Conservation (phyloP, 148 eudicot genomes). For the Diospyros lotus region DNA sequence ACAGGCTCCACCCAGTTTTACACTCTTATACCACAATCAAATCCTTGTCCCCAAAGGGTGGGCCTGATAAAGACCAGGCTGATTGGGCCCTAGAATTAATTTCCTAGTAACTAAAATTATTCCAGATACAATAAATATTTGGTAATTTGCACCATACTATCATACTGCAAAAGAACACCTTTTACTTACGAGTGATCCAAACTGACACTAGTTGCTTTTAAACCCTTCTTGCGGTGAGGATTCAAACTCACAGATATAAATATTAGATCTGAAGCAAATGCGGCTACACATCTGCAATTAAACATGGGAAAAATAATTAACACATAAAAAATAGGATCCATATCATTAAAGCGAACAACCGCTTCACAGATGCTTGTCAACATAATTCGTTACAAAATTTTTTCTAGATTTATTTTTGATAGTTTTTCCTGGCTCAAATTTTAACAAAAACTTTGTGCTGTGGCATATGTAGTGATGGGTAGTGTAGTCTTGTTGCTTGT, state of each 20-base stretch:
- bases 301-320: not conserved
- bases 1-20: not conserved
- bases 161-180: not conserved
- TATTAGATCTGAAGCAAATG: constrained; percentile 85
- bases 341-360: not conserved
- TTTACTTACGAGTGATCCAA: constrained; percentile 86
- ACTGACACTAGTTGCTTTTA: constrained; percentile 60
- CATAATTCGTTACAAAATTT: not conserved
- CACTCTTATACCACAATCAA: not conserved
- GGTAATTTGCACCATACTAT: not conserved
- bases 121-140: not conserved
- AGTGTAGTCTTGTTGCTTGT: not conserved
- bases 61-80: not conserved
- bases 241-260: constrained; percentile 71
- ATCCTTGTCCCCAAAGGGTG: not conserved
- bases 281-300: constrained; percentile 76
- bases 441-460: not conserved
- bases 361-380: not conserved
- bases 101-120: not conserved
- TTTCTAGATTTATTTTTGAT: not conserved
- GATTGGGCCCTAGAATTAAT: not conserved
- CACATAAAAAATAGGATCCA: not conserved
- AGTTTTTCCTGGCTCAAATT: not conserved
- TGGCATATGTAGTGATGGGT: not conserved
- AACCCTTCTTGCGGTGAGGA: constrained; percentile 74